Evolutionary conservation across 1,284 basidiomycete genomes (phyloP), one percentile per base, ranked within the genome.

Genomic region (Cutaneotrichosporon sp.): DNA sequence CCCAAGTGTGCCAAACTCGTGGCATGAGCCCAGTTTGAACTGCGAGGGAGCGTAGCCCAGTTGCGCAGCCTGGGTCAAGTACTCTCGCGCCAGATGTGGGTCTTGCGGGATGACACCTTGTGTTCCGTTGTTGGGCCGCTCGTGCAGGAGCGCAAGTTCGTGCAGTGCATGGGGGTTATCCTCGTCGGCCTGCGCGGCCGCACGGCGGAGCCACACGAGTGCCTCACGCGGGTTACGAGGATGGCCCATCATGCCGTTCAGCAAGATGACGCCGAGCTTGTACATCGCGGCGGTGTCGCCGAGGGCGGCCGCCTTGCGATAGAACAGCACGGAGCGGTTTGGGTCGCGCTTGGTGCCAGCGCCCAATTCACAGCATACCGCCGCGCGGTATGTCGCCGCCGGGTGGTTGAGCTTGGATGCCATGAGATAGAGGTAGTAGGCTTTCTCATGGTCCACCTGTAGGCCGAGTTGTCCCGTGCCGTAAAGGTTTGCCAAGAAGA

Each of bases 211-310:
- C 96, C 96, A 99, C 45, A 86, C 87, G 56, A 96, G 84, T 7
- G 92, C 92, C 71, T 98, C 94, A 44, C 91, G 83, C 1, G 86
- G 83, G 66, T 94, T 97, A 56, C 83, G 84, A 47, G 81, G 84
- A 70, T 96, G 90, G 15, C 85, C 88, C 21, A 97, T 80, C 22
- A 85, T 75, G 4, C 93, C 94, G 43, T 89, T 83, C 15, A 98
- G 80, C 41, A 97, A 80, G 56, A 97, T 90, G 86, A 97, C 92
- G 14, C 92, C 93, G 14, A 98, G 83, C 76, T 98, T 98, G 80
- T 97, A 98, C 96, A 98, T 98, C 2, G 93, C 96, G 38, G 94
- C 86, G 0, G 93, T 97, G 73, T 98, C 96, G 33, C 93, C 93
- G 30, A 98, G 77, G 0, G 91, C 91, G 2, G 91, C 91, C 2